Evolutionary conservation across 1,284 basidiomycete genomes (phyloP), one percentile per base, ranked within the genome.

Genomic region (Sutorius eximius): DNA sequence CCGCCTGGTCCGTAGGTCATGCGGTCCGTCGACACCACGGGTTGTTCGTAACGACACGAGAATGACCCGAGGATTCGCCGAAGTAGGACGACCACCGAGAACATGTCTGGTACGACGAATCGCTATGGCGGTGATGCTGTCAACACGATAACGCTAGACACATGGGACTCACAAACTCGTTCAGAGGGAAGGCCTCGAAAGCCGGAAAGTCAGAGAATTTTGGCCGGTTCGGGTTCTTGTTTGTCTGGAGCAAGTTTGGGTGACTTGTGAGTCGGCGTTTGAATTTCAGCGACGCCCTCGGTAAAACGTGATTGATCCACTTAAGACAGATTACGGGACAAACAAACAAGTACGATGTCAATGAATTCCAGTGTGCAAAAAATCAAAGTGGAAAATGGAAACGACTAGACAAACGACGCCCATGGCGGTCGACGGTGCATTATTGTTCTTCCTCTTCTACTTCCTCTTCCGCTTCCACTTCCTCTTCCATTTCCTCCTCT

Each of bases 381-480:
- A 53, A 52, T 45, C 33, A 29, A 43, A 40, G 45, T 16, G 16
- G 8, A 0, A 30, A 45, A 53, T 34, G 22, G 32, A 34, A 47
- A 32, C 3, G 16, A 48, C 30, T 16, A 48, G 37, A 32, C 20
- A 36, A 37, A 53, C 3, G 4, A 27, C 33, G 48, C 29, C 13
- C 32, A 8, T 11, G 1, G 10, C 5, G 5, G 2, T 37, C 5
- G 10, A 37, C 12, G 24, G 10, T 8, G 42, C 36, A 44, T 61
- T 62, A 66, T 66, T 69, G 64, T 40, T 67, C 65, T 51, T 15
- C 51, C 2, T 0, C 51, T 32, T 57, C 64, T 3, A 27, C 45
- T 66, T 69, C 67, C 36, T 67, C 65, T 51, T 15, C 51, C 2
- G 0, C 51, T 32, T 57, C 64, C 5, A 22, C 45, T n/a, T 54